Conservation (phyloP, 2,329 filamentous ascomycete species). For the Aspergillus novoparasiticus region DNA sequence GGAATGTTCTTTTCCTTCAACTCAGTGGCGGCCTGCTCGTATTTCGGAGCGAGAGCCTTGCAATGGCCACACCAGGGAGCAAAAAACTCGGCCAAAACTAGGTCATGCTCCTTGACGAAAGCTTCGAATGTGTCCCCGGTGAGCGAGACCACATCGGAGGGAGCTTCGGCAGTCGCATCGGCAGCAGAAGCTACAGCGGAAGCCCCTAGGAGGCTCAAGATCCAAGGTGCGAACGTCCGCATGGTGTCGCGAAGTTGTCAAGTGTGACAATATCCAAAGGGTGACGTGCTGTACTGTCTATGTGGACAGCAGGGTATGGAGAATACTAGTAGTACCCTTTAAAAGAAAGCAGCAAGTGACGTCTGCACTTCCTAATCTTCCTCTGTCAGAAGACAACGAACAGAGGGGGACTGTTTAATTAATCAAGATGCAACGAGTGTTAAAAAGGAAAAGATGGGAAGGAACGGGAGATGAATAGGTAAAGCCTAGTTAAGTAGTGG, state of each 20-base stretch:
- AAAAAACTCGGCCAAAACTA: conserved; percentile 96
- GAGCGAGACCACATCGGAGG: conserved; percentile 80
- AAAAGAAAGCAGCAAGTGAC: not conserved
- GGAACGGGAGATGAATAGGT: conserved; percentile 7
- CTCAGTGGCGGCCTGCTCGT: conserved; percentile 52
- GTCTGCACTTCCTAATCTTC: not conserved
- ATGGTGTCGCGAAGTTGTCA: conserved; percentile 27
- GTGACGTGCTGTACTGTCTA: not conserved
- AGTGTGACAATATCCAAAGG: not conserved
- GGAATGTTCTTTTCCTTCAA: conserved; percentile 53
- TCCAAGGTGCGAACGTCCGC: conserved; percentile 43
- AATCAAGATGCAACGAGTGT: not conserved
- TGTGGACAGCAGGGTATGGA: not conserved
- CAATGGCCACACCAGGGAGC: conserved; percentile 98
- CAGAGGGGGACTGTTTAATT: not conserved
- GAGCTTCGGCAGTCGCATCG: conserved; percentile 30
- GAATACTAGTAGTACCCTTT: not conserved
- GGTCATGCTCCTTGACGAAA: conserved; percentile 81
- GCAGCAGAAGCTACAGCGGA: conserved; percentile 38
- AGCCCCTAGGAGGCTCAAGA: conserved; percentile 43
- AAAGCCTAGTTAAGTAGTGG: conserved; percentile 19
- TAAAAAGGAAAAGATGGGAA: conserved; percentile 12
- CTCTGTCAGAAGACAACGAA: not conserved
- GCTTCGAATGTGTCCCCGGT: conserved; percentile 84
- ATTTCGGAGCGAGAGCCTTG: conserved; percentile 79